A percentile compares a stretch with the other conserved stretches of the same genome.
Conservation (phyloP, 352 stramenopile genomes). For the Globisporangium perplexum region DNA sequence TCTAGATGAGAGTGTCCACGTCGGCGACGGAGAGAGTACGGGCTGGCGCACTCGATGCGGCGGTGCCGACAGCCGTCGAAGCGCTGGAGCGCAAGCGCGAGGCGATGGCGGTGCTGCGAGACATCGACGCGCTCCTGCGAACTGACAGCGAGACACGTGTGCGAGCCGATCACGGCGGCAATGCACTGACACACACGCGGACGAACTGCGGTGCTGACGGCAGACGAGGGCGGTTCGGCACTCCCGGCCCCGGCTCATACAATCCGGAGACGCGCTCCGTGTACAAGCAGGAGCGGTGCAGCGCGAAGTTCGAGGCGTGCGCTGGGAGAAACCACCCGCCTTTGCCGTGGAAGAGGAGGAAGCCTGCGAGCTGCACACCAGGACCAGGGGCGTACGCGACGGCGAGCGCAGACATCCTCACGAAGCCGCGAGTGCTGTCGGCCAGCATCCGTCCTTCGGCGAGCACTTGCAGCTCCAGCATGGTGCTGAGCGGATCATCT, state of each 20-base stretch:
- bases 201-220: slow-evolving; percentile 4
- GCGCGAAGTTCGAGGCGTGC: not conserved
- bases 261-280: not conserved
- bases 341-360: slow-evolving; percentile 5
- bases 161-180: not conserved
- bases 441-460: not conserved
- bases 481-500: too few relatives aligned
- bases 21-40: too few relatives aligned
- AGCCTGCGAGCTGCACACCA: not conserved
- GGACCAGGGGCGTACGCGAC: slow-evolving; percentile 24
- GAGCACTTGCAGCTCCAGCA: not conserved
- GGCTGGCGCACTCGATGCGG: slow-evolving; percentile 9
- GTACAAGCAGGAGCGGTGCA: not conserved
- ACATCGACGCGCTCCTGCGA: slow-evolving; percentile 24
- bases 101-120: slow-evolving; percentile 14
- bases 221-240: not conserved
- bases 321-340: not conserved
- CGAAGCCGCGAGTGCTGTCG: slow-evolving; percentile 13
- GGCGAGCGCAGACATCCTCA: slow-evolving; percentile 16
- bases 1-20: too few relatives aligned
- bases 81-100: slow-evolving; percentile 18
- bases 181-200: not conserved
- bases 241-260: slow-evolving; percentile 5
- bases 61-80: slow-evolving; percentile 17
- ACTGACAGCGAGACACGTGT: not conserved